Base-by-base conservation (phyloP, 2,329 filamentous ascomycete species). In the Penicillium paneum region DNA sequence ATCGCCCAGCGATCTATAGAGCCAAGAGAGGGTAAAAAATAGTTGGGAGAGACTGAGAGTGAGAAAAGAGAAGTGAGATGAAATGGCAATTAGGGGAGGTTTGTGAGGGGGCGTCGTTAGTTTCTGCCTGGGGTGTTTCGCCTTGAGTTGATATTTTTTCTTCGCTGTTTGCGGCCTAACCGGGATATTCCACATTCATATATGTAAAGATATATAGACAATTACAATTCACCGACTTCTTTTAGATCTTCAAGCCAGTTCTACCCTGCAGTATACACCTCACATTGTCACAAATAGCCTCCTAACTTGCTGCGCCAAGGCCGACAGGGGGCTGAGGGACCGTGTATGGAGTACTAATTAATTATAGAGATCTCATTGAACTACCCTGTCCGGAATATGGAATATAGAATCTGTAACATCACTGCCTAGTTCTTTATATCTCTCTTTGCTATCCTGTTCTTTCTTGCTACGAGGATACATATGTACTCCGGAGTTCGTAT, bases 1-100 rank as follows among this genome's bases (percentile, higher is more conserved):
- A 61, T 67, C 65, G 65, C 48, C 65, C 65, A 65, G 64, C 65
- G 64, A 67, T 64, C 63, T 61, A 47, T 46, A 52, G 47, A 29
- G 38, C 35, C 43, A 41, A 19, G 31, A 34, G 35, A 52, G 24
- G 31, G 34, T 21, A 50, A 43, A 17, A 44, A 58, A 43, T 52
- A 48, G 38, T 45, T 15, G 40, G 39, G 55, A 45, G 45, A 36
- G 55, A 52, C 32, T 49, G 17, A 50, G 24, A 38, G 49, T 32
- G 42, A 44, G 36, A 40, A 35, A 31, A 26, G 12, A 36, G 26
- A 15, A 41, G 36, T 49, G 29, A 31, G 38, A 49, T 43, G 52
- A 49, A 35, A 42, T 39, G 21, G 24, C 35, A 40, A 53, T 52
- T 41, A 43, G 35, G 36, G 35, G 41, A 44, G 38, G 40, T 32